Percentiles rank a stretch among this genome's conserved stretches.
phyloP scores from a whole-genome alignment of 23 red algal species.

The Agarophyton chilense region DNA sequence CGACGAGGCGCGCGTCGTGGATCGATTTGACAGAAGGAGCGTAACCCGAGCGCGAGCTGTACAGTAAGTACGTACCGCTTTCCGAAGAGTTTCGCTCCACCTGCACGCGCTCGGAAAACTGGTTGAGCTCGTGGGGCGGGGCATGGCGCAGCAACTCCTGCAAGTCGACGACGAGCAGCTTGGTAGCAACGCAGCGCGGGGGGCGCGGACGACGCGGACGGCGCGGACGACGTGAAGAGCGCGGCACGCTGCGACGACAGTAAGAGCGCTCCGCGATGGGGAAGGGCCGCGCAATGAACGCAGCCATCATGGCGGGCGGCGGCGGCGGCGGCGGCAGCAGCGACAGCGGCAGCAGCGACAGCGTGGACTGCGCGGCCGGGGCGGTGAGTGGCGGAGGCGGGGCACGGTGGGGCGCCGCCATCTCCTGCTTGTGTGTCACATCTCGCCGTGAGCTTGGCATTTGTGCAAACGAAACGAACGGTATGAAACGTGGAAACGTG shows the following conservation, averaged over 20 bases:
- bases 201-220: too few relatives aligned
- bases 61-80: constrained; percentile 35
- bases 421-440: too few relatives aligned
- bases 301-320: neutral
- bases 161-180: constrained; percentile 54
- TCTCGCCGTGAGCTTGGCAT: too few relatives aligned
- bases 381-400: too few relatives aligned
- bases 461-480: too few relatives aligned
- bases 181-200: neutral
- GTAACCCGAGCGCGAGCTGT: constrained; percentile 9
- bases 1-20: neutral
- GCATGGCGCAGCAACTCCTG: neutral
- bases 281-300: neutral
- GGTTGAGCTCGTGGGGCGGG: neutral
- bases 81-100: constrained; percentile 11
- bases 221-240: too few relatives aligned
- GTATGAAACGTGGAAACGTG: too few relatives aligned
- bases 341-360: too few relatives aligned
- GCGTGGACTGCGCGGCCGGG: too few relatives aligned
- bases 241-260: neutral
- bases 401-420: too few relatives aligned
- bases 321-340: too few relatives aligned
- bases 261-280: too few relatives aligned
- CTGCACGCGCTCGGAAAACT: constrained; percentile 37
- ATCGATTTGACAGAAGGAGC: constrained; percentile 8